phyloP scores from a whole-genome alignment of 306 rosid species.

The Astragalus membranaceus region DNA sequence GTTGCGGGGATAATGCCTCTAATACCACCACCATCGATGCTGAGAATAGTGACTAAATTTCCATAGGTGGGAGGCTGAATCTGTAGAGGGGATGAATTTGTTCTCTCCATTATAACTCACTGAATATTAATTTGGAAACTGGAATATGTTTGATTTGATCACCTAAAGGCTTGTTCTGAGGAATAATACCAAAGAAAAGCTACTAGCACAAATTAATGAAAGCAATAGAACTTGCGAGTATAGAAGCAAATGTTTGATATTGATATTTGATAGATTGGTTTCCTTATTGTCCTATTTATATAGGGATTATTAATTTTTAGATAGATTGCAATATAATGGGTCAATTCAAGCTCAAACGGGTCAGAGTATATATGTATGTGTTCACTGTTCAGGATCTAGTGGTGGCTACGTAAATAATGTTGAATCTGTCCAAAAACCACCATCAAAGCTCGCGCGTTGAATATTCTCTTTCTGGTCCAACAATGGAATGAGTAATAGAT shows the following conservation, averaged over 20 bases:
- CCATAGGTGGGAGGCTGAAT: constrained; percentile 61
- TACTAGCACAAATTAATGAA: background rate
- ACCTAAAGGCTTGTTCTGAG: too few relatives aligned
- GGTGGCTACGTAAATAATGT: background rate
- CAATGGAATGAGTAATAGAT: background rate
- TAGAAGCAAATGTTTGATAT: background rate
- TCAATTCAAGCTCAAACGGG: too few relatives aligned
- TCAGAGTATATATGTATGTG: too few relatives aligned
- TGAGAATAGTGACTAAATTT: constrained; percentile 52
- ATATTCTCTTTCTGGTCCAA: background rate
- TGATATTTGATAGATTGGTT: background rate
- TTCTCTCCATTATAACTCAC: constrained; percentile 18
- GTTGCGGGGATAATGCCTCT: constrained; percentile 72
- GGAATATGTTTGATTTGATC: too few relatives aligned
- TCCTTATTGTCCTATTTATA: background rate
- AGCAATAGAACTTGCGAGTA: background rate
- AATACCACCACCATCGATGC: constrained; percentile 86
- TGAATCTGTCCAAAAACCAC: background rate
- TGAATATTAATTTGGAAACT: too few relatives aligned
- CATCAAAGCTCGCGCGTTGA: background rate
- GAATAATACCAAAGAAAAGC: too few relatives aligned
- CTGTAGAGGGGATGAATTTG: constrained; percentile 13
- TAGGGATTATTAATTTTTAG: too few relatives aligned
- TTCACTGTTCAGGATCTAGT: too few relatives aligned
- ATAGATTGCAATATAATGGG: too few relatives aligned